Evolutionary conservation across 176 grass and related monocot genomes (phyloP).

Genomic region (Coix lacrymajobi): DNA sequence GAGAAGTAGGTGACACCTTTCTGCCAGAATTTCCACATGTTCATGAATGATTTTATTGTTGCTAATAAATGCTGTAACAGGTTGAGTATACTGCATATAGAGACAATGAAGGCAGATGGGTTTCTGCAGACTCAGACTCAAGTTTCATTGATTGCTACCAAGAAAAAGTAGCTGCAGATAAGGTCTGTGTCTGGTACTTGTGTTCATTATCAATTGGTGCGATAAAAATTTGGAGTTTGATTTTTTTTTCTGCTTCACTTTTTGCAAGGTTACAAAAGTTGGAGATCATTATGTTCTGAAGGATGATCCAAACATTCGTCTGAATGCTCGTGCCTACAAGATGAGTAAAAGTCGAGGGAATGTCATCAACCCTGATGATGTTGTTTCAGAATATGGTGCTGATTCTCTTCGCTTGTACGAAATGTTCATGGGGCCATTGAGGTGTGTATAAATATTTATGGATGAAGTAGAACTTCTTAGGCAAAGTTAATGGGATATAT

Average conservation of each 20-base stretch:
- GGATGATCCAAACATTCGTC: slow-evolving; percentile 62
- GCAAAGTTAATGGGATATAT: slow-evolving; percentile 24
- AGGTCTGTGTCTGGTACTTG: slow-evolving; percentile 37
- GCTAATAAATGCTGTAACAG: slow-evolving; percentile 45
- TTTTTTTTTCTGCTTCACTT: slow-evolving; percentile 6
- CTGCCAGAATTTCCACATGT: not conserved
- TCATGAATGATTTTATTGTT: not conserved
- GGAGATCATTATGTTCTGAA: slow-evolving; percentile 88
- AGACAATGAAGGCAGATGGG: slow-evolving; percentile 66
- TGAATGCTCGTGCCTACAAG: slow-evolving; percentile 83
- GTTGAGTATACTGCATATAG: slow-evolving; percentile 87
- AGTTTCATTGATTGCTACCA: slow-evolving; percentile 58
- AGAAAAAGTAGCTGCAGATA: slow-evolving; percentile 79
- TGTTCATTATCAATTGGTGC: not conserved
- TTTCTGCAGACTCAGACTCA: slow-evolving; percentile 66
- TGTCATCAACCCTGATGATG: slow-evolving; percentile 96
- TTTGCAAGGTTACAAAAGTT: slow-evolving; percentile 73
- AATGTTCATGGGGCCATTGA: slow-evolving; percentile 99
- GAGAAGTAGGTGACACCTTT: slow-evolving; percentile 70
- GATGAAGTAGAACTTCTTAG: slow-evolving; percentile 8
- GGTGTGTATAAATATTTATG: slow-evolving; percentile 38
- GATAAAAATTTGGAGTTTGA: not conserved
- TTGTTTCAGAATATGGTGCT: slow-evolving; percentile 93
- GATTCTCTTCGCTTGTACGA: slow-evolving; percentile 98
- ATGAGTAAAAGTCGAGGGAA: slow-evolving; percentile 99